Evolutionary conservation across 139 green algal genomes (phyloP), one percentile per base, ranked within the genome.

Genomic region (Gonium pectorale): DNA sequence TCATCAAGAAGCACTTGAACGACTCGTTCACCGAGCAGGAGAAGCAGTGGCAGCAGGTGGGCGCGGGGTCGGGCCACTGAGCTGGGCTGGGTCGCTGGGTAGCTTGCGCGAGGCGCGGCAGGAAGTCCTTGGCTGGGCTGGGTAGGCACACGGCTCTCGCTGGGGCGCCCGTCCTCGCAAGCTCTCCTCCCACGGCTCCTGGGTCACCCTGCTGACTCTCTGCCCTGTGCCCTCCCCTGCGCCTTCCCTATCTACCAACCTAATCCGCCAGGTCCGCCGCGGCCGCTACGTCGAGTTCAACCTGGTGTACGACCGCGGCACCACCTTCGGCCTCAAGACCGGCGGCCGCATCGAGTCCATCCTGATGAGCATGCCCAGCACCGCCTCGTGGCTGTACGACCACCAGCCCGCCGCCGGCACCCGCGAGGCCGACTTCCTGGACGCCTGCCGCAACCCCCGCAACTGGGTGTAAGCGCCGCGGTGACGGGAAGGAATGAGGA

Each of bases 231-330:
- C n/a, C n/a, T n/a, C n/a, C n/a, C n/a, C n/a, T n/a, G n/a, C n/a
- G n/a, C n/a, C n/a, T n/a, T n/a, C n/a, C n/a, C n/a, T n/a, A n/a
- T n/a, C n/a, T n/a, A n/a, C n/a, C n/a, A n/a, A n/a, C n/a, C n/a
- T n/a, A n/a, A n/a, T n/a, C 33, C 4, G 22, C 33, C 89, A 97
- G 90, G 40, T 95, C 46, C 86, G 94, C 46, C 88, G 94, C 35
- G 94, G 94, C 19, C 87, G 94, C 21, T 99, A 99, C 86, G 97
- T 99, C 17, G 97, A 99, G 93, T 99, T 99, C 93, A 99, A 99
- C 92, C 93, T 99, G 67, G 95, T 98, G 78, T 98, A 99, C 91
- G 97, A 99, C 90, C 92, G 97, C 60, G 97, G 98, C 46, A 99
- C 98, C 27, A 99, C 94, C 35, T 99, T 99, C 88, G 98, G 98